These are phyloP conservation scores for Macadamia tetraphylla DNA, from an alignment of 164 flowering plant genomes.

Conservation along the genomic window DNA sequence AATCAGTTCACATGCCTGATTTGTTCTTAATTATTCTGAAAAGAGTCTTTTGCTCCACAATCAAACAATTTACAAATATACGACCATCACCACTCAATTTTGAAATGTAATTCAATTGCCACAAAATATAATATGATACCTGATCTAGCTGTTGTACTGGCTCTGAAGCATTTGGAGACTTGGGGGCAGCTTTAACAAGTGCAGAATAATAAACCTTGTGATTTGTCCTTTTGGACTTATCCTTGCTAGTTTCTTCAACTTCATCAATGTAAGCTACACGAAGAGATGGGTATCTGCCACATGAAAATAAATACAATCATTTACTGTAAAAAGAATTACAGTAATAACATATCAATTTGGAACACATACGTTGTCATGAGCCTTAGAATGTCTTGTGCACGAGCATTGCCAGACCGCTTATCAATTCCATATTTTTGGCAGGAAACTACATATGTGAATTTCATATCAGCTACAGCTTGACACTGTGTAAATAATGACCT, in stretches of 20 bases:
- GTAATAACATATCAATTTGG: background rate
- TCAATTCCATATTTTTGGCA: conserved; percentile 74
- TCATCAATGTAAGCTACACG: conserved; percentile 98
- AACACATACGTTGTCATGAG: conserved; percentile 54
- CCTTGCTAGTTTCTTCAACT: conserved; percentile 65
- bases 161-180: conserved; percentile 52
- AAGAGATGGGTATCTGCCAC: conserved; percentile 78
- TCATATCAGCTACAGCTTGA: conserved; percentile 83
- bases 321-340: background rate
- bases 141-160: conserved; percentile 79
- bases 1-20: no score
- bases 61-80: no score
- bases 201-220: conserved; percentile 79
- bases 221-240: conserved; percentile 42
- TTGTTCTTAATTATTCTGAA: no score
- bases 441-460: conserved; percentile 72
- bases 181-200: conserved; percentile 84
- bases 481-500: conserved; percentile 62
- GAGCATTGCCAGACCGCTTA: conserved; percentile 58
- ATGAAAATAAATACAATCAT: background rate
- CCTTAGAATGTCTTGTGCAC: conserved; percentile 59
- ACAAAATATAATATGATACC: conserved; percentile 33
- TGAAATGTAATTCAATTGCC: no score
- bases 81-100: no score
- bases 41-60: no score